A percentile compares a stretch with the other conserved stretches of the same genome.
These are phyloP conservation scores for Exophiala calicioides DNA, from an alignment of 2,329 filamentous ascomycete species.

Conservation along the genomic window DNA sequence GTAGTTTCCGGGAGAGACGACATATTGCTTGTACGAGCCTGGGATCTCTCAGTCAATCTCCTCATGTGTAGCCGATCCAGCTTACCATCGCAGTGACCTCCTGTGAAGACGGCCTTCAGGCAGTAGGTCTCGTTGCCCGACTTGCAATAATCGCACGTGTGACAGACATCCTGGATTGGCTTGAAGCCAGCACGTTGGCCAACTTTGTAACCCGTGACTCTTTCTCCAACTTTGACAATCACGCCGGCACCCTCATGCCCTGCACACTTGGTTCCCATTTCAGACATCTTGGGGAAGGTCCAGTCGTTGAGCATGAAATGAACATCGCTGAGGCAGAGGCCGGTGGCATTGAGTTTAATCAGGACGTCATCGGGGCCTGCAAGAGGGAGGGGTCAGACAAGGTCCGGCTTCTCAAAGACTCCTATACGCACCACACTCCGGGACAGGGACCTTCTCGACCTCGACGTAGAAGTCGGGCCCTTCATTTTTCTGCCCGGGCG, in stretches of 20 bases:
- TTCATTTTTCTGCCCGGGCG: constrained; percentile 25
- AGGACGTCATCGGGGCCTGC: constrained; percentile 57
- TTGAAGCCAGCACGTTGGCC: constrained; percentile 58
- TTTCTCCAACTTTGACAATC: constrained; percentile 57
- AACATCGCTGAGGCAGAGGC: constrained; percentile 59
- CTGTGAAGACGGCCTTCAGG: constrained; percentile 47
- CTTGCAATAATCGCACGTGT: constrained; percentile 54
- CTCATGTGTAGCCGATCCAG: constrained; percentile 5
- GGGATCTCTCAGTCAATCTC: constrained; percentile 3
- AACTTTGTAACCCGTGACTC: constrained; percentile 55
- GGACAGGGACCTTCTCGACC: constrained; percentile 31
- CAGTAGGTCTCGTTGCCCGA: constrained; percentile 58
- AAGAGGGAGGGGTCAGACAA: too few relatives aligned
- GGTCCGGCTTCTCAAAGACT: too few relatives aligned
- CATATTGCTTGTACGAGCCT: constrained; percentile 62
- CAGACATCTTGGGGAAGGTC: constrained; percentile 49
- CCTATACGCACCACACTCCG: constrained; percentile 30
- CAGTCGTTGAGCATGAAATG: constrained; percentile 60
- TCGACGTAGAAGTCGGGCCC: constrained; percentile 31
- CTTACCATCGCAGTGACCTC: constrained; percentile 37
- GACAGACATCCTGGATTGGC: constrained; percentile 55
- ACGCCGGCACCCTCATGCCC: constrained; percentile 61
- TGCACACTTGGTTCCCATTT: constrained; percentile 47
- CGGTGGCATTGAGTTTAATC: constrained; percentile 59
- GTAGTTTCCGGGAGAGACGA: constrained; percentile 57